Evolutionary conservation across 208 protist genomes (phyloP).

Genomic region (Leishmania tarentolae): DNA sequence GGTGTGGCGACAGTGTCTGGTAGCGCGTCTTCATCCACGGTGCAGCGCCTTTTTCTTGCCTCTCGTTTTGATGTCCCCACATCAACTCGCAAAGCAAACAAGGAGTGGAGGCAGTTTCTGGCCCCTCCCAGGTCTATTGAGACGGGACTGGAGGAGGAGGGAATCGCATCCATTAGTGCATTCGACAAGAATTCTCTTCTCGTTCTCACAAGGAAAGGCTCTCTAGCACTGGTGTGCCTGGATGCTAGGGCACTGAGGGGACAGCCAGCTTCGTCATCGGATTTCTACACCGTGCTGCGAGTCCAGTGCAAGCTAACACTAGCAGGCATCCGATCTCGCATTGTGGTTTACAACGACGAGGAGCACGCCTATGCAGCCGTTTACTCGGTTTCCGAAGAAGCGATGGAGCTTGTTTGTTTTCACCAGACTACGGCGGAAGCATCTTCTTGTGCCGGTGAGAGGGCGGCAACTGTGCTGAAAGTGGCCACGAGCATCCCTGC

Average conservation of each 20-base stretch:
- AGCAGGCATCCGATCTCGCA: background rate
- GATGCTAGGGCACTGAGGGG: constrained; percentile 7
- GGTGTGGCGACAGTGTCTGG: constrained; percentile 18
- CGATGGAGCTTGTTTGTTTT: constrained; percentile 23
- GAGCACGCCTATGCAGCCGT: constrained; percentile 13
- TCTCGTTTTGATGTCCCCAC: constrained; percentile 31
- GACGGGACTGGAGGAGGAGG: constrained; percentile 26
- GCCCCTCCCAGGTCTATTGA: constrained; percentile 15
- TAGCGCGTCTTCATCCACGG: background rate
- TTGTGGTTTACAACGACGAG: constrained; percentile 18
- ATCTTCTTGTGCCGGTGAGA: background rate
- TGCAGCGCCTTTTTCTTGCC: constrained; percentile 33
- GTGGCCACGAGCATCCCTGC: constrained; percentile 15
- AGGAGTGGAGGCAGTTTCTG: constrained; percentile 32
- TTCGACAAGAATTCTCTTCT: constrained; percentile 27
- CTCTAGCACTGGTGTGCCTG: constrained; percentile 22
- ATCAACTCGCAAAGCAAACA: constrained; percentile 22
- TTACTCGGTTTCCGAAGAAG: constrained; percentile 6
- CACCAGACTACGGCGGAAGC: background rate
- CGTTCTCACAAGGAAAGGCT: constrained; percentile 16
- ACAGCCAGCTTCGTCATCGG: background rate
- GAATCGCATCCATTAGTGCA: constrained; percentile 21
- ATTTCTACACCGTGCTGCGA: constrained; percentile 12
- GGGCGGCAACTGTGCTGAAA: background rate
- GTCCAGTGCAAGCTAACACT: constrained; percentile 1